phyloP scores from a whole-genome alignment of 2,329 filamentous ascomycete genomes.

The Fusarium humuli region DNA sequence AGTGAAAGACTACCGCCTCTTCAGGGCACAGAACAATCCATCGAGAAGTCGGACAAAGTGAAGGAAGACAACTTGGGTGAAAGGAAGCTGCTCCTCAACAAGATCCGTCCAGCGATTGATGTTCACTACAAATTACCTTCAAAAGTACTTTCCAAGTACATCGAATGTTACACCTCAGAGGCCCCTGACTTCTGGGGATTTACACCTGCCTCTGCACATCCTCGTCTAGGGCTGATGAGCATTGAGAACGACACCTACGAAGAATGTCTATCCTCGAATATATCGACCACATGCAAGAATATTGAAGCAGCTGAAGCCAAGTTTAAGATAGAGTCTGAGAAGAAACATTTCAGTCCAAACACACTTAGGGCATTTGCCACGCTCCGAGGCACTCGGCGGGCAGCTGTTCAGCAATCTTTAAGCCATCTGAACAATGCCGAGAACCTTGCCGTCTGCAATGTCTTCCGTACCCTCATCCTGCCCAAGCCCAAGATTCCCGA shows the following conservation, averaged over 20 bases:
- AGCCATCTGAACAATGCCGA: slow-evolving; percentile 53
- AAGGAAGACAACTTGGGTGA: slow-evolving; percentile 17
- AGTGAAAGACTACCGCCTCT: slow-evolving; percentile 48
- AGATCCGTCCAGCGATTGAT: slow-evolving; percentile 34
- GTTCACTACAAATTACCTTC: slow-evolving; percentile 42
- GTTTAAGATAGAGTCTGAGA: slow-evolving; percentile 6
- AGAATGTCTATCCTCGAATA: slow-evolving; percentile 46
- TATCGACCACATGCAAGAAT: slow-evolving; percentile 32
- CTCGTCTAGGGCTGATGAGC: slow-evolving; percentile 49
- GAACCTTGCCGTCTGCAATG: slow-evolving; percentile 52
- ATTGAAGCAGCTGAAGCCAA: slow-evolving; percentile 18
- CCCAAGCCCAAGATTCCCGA: slow-evolving; percentile 41
- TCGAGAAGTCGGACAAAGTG: background rate
- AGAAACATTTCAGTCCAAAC: background rate
- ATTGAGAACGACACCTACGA: slow-evolving; percentile 54
- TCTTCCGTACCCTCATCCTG: slow-evolving; percentile 54
- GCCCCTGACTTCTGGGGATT: slow-evolving; percentile 18
- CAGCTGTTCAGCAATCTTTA: slow-evolving; percentile 58
- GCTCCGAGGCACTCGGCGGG: slow-evolving; percentile 58
- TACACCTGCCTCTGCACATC: background rate
- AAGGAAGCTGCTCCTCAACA: slow-evolving; percentile 30
- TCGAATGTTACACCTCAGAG: slow-evolving; percentile 27
- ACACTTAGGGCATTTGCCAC: slow-evolving; percentile 46
- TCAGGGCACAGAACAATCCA: slow-evolving; percentile 12
- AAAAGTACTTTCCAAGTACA: slow-evolving; percentile 23